Base-by-base conservation (phyloP, 192 early-diverging fungal species). In the Ambispora gerdemannii region DNA sequence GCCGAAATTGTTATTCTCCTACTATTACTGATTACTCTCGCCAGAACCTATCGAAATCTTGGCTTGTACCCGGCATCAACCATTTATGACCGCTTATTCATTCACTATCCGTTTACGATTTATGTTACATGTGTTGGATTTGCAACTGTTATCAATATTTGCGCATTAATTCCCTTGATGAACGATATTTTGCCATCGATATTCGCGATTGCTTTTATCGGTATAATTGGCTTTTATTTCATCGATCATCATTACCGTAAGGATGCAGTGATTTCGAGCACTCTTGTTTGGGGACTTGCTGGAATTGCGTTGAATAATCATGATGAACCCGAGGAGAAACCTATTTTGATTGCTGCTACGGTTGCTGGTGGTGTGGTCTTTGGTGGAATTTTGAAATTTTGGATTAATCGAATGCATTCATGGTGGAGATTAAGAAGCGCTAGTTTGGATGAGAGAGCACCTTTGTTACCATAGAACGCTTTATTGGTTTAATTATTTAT, bases 91-190 rank as follows among this genome's bases (percentile, higher is more conserved):
- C 36, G 34, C n/a, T 20, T 78, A 8, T 77, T 81, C 10, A 27
- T 81, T 15, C 78, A 79, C 61, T 75, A 73, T 22, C 75, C 77
- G 19, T 81, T 81, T 61, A 77, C 80, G 17, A 81, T 81, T n/a
- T 77, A 75, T 56, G 63, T 75, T 11, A 53, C 75, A 7, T 75
- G 69, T 32, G 62, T 38, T 17, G 13, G 76, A 2, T 70, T 75
- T 58, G 70, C 59, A 7, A 62, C 43, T 28, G 30, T 78, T 13
- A 51, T 70, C 36, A 67, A 70, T 3, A 74, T 76, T 43, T 75
- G 72, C 13, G 59, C 50, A 25, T 33, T 63, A 27, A 2, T n/a
- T n/a, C n/a, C 27, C 8, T 0, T 34, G n/a, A 28, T 76, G n/a
- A 22, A 53, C 7, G 49, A 11, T 25, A 31, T 31, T 33, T 43